phyloP scores from a whole-genome alignment of 202 grass and related monocot species.

The Panicum virgatum region DNA sequence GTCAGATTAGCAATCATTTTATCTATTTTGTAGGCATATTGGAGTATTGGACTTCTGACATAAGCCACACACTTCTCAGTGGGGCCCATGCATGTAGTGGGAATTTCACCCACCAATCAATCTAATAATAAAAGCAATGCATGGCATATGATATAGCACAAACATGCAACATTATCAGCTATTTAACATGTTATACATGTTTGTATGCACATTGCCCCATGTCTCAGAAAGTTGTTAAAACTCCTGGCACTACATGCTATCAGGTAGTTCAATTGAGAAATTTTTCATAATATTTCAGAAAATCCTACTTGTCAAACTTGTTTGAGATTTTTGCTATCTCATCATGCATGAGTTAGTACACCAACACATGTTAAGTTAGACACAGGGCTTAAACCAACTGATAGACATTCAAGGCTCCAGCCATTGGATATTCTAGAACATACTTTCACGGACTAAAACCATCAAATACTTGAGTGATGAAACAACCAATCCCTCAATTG shows the following conservation, averaged over 20 bases:
- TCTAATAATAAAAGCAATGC: not conserved
- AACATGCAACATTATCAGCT: not conserved
- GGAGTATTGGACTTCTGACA: not conserved
- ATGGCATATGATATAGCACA: not conserved
- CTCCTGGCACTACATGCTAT: not conserved
- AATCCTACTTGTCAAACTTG: not conserved
- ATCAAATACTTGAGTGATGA: not conserved
- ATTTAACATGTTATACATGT: no score
- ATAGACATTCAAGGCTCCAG: slow-evolving; percentile 6
- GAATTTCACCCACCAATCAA: not conserved
- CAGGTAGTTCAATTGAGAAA: not conserved
- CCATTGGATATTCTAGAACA: slow-evolving; percentile 35
- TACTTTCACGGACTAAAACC: slow-evolving; percentile 8
- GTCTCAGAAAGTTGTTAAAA: not conserved
- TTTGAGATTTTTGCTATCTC: not conserved
- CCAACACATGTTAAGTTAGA: not conserved
- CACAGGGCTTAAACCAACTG: not conserved
- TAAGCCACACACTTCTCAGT: not conserved
- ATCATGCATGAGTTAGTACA: not conserved
- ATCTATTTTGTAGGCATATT: slow-evolving; percentile 13
- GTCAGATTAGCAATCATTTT: not conserved
- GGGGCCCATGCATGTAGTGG: not conserved
- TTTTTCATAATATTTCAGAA: not conserved
- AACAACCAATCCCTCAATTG: slow-evolving; percentile 2
- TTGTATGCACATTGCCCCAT: no score